A percentile compares a stretch with the other conserved stretches of the same genome.
Evolutionary conservation across 2,329 filamentous ascomycete genomes (phyloP).

Genomic region (Dactylellina parvicollis): DNA sequence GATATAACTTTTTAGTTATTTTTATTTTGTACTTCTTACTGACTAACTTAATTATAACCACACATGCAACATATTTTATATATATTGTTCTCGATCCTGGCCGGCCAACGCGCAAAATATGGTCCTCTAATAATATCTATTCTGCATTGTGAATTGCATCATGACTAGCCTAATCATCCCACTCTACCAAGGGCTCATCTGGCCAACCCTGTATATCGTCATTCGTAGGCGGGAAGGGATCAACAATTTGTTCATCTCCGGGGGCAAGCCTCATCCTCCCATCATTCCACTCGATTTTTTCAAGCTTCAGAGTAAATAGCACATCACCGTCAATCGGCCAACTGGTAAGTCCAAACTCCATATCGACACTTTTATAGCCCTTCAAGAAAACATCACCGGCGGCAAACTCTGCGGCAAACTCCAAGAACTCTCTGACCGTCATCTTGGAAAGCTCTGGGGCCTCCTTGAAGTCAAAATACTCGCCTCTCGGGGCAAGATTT

Average conservation of each 20-base stretch:
- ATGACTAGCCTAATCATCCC: no score
- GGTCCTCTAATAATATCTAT: no score
- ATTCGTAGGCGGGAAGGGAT: neutral
- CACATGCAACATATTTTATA: no score
- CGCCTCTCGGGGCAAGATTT: neutral
- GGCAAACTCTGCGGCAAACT: conserved; percentile 6
- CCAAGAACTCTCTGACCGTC: conserved; percentile 1
- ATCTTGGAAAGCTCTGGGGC: neutral
- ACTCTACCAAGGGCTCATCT: neutral
- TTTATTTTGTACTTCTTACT: no score
- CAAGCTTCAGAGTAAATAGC: neutral
- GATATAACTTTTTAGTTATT: no score
- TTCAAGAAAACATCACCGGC: neutral
- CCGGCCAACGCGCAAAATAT: no score
- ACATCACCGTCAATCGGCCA: neutral
- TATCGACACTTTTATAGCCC: conserved; percentile 1
- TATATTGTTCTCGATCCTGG: no score
- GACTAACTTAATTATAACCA: no score
- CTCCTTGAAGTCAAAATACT: neutral
- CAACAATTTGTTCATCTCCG: no score
- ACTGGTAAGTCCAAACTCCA: neutral
- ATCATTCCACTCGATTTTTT: neutral
- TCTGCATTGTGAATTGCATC: no score
- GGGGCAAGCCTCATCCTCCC: no score
- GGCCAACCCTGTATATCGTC: neutral